phyloP scores from a whole-genome alignment of 208 protist genomes.

The Wallacemonas collosoma region DNA sequence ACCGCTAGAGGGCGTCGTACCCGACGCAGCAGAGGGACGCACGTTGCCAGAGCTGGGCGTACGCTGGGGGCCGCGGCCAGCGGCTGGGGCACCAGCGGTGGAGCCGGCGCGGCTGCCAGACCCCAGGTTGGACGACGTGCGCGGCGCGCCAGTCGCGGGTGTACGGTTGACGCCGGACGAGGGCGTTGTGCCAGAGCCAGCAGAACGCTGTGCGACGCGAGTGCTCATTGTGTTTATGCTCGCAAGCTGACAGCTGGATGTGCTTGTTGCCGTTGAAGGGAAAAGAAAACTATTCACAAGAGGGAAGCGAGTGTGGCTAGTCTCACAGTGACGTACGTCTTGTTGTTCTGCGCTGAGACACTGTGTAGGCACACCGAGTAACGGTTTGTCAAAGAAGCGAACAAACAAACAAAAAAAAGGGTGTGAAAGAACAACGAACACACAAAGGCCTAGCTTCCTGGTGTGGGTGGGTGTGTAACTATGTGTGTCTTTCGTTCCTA shows the following conservation, averaged over 20 bases:
- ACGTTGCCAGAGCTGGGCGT: constrained; percentile 16
- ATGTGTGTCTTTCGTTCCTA: background rate
- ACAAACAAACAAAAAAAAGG: too few relatives aligned
- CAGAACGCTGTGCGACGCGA: constrained; percentile 7
- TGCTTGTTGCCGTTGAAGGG: background rate
- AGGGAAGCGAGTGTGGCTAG: background rate
- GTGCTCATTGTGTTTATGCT: constrained; percentile 18
- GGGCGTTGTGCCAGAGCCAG: background rate
- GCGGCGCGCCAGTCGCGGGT: background rate
- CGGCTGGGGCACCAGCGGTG: background rate
- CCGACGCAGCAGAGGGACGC: background rate
- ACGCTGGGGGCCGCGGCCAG: constrained; percentile 3
- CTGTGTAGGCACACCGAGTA: too few relatives aligned
- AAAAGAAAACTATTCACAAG: constrained; percentile 2
- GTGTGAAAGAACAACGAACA: too few relatives aligned
- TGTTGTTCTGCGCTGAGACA: too few relatives aligned
- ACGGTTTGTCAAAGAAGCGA: too few relatives aligned
- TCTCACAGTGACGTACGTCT: background rate
- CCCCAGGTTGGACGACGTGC: constrained; percentile 7
- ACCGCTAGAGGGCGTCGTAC: constrained; percentile 1
- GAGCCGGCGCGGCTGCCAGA: constrained; percentile 5
- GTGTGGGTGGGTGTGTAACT: background rate
- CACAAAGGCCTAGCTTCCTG: too few relatives aligned
- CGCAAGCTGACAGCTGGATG: background rate
- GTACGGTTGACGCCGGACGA: background rate